phyloP scores from a whole-genome alignment of 768 basidiomycete species.

The Xerocomellus intermedius region DNA sequence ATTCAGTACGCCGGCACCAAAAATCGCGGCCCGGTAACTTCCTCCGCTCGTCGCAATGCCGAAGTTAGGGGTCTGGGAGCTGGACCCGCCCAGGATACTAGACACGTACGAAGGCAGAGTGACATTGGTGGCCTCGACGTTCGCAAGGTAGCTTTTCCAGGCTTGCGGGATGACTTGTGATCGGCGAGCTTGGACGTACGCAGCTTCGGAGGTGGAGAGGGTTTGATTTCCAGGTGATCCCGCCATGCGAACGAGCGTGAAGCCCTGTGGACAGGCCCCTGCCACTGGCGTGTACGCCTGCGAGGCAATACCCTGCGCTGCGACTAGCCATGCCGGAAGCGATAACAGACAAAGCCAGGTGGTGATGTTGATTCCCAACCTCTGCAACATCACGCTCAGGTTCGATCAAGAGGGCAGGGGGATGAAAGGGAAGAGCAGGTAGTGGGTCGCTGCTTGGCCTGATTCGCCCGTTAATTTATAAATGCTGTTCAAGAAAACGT shows the following conservation, averaged over 20 bases:
- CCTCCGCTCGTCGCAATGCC: conserved; percentile 58
- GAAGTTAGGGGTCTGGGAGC: conserved; percentile 33
- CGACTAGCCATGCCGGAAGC: conserved; percentile 1
- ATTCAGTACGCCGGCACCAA: conserved; percentile 50
- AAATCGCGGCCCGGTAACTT: conserved; percentile 54
- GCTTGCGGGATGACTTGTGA: conserved; percentile 38
- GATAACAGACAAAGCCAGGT: conserved; percentile 15
- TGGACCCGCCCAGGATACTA: conserved; percentile 26
- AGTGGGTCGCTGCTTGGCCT: no score
- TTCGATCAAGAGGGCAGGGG: neutral
- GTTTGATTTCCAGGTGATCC: conserved; percentile 29
- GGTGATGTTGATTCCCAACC: neutral
- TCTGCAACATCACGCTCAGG: neutral
- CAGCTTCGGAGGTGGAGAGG: conserved; percentile 35
- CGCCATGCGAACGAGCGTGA: conserved; percentile 31
- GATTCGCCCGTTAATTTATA: neutral
- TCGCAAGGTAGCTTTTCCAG: conserved; percentile 40
- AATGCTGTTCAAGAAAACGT: no score
- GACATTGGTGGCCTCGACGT: conserved; percentile 32
- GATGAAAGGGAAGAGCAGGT: neutral
- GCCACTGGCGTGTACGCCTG: conserved; percentile 23
- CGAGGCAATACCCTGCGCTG: conserved; percentile 27
- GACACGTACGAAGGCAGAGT: conserved; percentile 36
- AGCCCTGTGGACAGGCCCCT: conserved; percentile 20
- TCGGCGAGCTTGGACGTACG: conserved; percentile 37